Evolutionary conservation across 805 yeast genomes (phyloP), one percentile per base, ranked within the genome.

Genomic region (Alloascoidea hylecoeti): DNA sequence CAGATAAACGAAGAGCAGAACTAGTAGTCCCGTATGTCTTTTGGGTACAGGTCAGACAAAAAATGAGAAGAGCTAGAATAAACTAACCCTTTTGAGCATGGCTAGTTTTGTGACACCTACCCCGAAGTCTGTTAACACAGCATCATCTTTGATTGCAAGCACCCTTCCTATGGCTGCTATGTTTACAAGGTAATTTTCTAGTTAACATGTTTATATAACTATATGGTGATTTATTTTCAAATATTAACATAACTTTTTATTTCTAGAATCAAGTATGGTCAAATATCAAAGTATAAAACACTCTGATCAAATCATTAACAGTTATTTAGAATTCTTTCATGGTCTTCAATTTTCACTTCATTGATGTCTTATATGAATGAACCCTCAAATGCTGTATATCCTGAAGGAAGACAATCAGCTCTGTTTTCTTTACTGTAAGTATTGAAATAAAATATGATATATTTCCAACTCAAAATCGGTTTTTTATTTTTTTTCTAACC

Each of bases 131-230:
- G 30, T 23, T 9, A 23, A 23, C 30, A 9, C 30, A 23, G 13
- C 30, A 23, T 23, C 30, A 9, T 23, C 30, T 23, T 23, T 23
- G n/a, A 23, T 23, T n/a, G 30, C 30, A n/a, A 23, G 30, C 30
- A 23, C 30, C n/a, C 30, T 23, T n/a, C 30, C 30, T 9, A 23
- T 23, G 30, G 30, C 30, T 23, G 30, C 30, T 23, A 23, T 23
- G 30, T 23, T 23, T 23, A 23, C 30, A 23, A 23, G 30, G n/a
- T n/a, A n/a, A n/a, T n/a, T n/a, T n/a, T n/a, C n/a, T n/a, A n/a
- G n/a, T n/a, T n/a, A n/a, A n/a, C n/a, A n/a, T n/a, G n/a, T n/a
- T n/a, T n/a, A n/a, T n/a, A n/a, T n/a, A n/a, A n/a, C n/a, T n/a
- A n/a, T n/a, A n/a, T n/a, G n/a, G n/a, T n/a, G n/a, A n/a, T n/a